Base-by-base conservation (phyloP, 805 yeast species). In the Metschnikowia reukaufii region DNA sequence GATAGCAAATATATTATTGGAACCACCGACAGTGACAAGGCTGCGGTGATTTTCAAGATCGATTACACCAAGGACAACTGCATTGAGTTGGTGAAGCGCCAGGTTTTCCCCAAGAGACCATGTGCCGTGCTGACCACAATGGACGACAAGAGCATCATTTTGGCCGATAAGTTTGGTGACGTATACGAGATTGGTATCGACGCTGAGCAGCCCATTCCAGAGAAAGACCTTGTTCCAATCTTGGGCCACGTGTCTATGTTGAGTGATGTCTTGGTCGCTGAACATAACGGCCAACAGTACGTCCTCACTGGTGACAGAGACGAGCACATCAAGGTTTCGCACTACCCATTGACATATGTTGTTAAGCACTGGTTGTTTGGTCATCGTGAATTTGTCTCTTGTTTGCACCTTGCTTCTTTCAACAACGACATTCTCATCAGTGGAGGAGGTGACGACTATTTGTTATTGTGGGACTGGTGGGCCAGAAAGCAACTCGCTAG, bases 211-310 rank as follows among this genome's bases (percentile, higher is more conserved):
- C 57, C 76, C 1, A 63, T 68, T 1, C 74, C 75, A 4, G 79
- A 77, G 38, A 63, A 80, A 36, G 42, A 52, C 1, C 57, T 72
- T 42, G 77, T 72, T 32, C 97, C 97, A 2, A 74, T 92, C 6
- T 69, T 92, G 44, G 99, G 99, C 6, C 99, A 94, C 66, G 98
- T 94, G 4, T 91, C 97, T 2, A 89, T 94, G 97, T 77, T 94
- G 50, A 86, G 96, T n/a, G 89, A 83, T 52, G 77, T 91, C 2
- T 60, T 74, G 23, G 69, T 82, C 21, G 72, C 76, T 10, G 48
- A 56, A 18, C 51, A 61, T 31, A 41, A 58, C 6, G 77, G 74
- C 7, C 77, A 78, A 49, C 72, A 74, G 51, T 85, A 67, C 49
- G 63, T 91, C 13, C 74, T 92, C 45, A 83, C 96, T 1, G 82